phyloP scores from a whole-genome alignment of 2,329 filamentous ascomycete genomes.

The Chaetomiaceae sp. region DNA sequence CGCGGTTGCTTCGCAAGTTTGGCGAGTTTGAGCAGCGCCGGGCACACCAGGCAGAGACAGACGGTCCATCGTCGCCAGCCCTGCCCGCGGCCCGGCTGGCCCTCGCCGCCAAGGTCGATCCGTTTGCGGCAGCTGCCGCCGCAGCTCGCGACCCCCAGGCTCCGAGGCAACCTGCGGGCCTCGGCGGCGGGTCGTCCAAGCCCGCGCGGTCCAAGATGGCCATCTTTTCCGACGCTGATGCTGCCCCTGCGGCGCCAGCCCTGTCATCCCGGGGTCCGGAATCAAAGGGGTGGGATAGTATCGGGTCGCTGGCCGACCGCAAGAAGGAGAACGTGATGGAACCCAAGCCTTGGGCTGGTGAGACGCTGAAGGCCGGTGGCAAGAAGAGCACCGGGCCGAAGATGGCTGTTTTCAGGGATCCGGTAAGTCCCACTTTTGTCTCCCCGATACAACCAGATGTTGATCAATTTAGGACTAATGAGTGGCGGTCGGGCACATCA shows the following conservation, averaged over 20 bases:
- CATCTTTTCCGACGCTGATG: constrained; percentile 79
- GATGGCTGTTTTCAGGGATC: constrained; percentile 90
- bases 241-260: constrained; percentile 48
- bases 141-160: constrained; percentile 61
- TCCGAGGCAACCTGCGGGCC: constrained; percentile 44
- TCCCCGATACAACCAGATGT: constrained; percentile 54
- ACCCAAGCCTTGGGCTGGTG: constrained; percentile 84
- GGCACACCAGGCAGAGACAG: constrained; percentile 41
- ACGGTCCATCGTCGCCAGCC: constrained; percentile 78
- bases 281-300: constrained; percentile 83
- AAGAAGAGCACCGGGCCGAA: constrained; percentile 73
- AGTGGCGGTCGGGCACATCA: constrained; percentile 34
- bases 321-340: constrained; percentile 92
- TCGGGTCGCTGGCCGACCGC: constrained; percentile 77
- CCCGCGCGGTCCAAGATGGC: constrained; percentile 75
- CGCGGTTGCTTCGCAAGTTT: constrained; percentile 82
- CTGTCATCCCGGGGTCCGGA: constrained; percentile 48
- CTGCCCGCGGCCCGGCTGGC: constrained; percentile 78
- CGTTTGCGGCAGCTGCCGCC: constrained; percentile 59
- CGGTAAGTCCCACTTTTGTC: constrained; percentile 62
- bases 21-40: constrained; percentile 82
- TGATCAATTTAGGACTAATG: constrained; percentile 98
- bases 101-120: constrained; percentile 78
- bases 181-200: constrained; percentile 48
- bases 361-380: constrained; percentile 82